Conservation (phyloP, 2,329 filamentous ascomycete species). For the Aspergillus novofumigatus region DNA sequence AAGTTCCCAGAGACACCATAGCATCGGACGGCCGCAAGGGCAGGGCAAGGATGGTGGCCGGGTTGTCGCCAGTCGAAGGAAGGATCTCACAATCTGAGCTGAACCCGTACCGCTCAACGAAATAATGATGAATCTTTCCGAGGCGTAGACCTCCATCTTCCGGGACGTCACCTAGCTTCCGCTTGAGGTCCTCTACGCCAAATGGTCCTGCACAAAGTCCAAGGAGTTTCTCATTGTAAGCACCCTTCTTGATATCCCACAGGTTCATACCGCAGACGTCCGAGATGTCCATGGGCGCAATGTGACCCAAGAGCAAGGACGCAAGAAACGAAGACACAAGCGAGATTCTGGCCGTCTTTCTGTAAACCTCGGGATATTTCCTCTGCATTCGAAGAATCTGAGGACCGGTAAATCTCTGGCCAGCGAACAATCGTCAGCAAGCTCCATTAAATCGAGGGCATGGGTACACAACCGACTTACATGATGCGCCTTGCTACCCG, state of each 20-base stretch:
- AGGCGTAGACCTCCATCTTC: constrained; percentile 76
- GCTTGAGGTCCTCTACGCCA: constrained; percentile 61
- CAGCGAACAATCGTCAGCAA: background rate
- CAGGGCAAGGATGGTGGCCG: constrained; percentile 85
- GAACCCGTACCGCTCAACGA: constrained; percentile 74
- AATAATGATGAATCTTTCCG: constrained; percentile 74
- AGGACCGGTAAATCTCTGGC: constrained; percentile 87
- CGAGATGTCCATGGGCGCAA: constrained; percentile 88
- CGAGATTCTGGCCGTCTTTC: constrained; percentile 76
- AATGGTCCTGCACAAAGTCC: constrained; percentile 66
- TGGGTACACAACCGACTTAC: constrained; percentile 47
- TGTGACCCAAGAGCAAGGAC: constrained; percentile 76
- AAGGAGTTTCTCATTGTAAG: constrained; percentile 72
- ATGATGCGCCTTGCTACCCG: constrained; percentile 92
- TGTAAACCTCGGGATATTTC: constrained; percentile 76
- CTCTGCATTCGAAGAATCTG: constrained; percentile 87
- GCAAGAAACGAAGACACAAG: constrained; percentile 94
- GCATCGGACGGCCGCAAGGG: constrained; percentile 84
- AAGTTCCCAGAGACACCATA: constrained; percentile 91
- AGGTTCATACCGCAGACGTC: constrained; percentile 97
- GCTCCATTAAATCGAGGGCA: background rate
- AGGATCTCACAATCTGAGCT: constrained; percentile 67
- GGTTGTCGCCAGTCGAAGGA: constrained; percentile 94
- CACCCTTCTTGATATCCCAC: constrained; percentile 76
- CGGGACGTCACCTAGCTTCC: constrained; percentile 75